Evolutionary conservation across 75 land plant species (phyloP), one percentile per base, ranked within the genome.

Genomic region (Picea sitchensis): DNA sequence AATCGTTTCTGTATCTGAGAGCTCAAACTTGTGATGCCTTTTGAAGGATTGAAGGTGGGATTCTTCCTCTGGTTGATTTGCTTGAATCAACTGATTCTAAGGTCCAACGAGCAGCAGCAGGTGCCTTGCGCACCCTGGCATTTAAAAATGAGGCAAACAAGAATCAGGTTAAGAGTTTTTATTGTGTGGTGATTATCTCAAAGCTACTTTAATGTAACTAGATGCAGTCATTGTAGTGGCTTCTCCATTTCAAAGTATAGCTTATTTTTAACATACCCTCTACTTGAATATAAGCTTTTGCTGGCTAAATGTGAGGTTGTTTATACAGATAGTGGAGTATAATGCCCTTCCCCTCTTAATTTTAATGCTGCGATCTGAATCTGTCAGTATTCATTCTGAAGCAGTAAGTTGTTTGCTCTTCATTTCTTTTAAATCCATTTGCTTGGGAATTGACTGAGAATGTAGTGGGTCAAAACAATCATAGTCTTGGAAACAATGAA

Each of bases 341-440:
- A 92, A 91, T 90, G 96, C 99, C 34, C 87, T 96, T 65, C 96
- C 96, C 18, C 91, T 90, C 17, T 86, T 96, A 23, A 87, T 94
- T 31, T 75, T 96, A 59, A 96, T 96, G 99, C 93, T 96, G 14
- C 88, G 93, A 18, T 96, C 99, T 30, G 94, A 96, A 67, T 91
- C 94, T 87, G 84, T 88, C 78, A 88, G 87, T 3, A 82, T 96
- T 78, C 94, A 90, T 60, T 92, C 88, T 85, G 99, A 96, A 84
- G 99, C 94, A 80, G 99, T 96, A 81, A 23, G 91, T 17, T 56
- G 56, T 51, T 51, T 51, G 56, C 56, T 8, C 8, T 0, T 51
- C 12, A 51, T 77, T 11, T 51, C 2, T 61, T 18, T 58, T 44
- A 73, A 76, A 21, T 21, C 36, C 18, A 31, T 20, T 12, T 78